Percentiles rank a stretch among this genome's conserved stretches.
These are phyloP conservation scores for Gossypium lobatum DNA, from an alignment of 441 rosid species.

Conservation along the genomic window DNA sequence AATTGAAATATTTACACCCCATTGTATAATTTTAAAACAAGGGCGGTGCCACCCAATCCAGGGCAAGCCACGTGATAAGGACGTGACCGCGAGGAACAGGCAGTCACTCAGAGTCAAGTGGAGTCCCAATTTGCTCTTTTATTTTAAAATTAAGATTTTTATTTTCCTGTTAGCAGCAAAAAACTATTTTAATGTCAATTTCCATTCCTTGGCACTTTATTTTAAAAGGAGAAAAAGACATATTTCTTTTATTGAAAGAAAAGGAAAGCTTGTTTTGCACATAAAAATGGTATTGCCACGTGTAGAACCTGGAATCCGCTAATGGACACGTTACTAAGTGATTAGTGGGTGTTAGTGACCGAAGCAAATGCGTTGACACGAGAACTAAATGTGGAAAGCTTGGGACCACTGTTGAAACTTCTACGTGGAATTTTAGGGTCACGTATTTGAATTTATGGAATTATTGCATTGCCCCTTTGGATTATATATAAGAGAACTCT, in stretches of 20 bases:
- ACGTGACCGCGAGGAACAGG: slow-evolving; percentile 22
- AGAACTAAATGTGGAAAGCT: neutral
- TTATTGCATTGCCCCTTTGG: neutral
- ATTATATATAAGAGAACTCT: neutral
- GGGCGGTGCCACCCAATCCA: slow-evolving; percentile 41
- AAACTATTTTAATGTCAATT: neutral
- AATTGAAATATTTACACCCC: no score
- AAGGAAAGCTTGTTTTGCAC: neutral
- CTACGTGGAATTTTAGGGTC: slow-evolving; percentile 13
- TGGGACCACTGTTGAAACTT: neutral
- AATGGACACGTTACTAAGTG: slow-evolving; percentile 11
- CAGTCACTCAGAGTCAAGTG: neutral
- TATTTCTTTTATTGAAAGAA: neutral
- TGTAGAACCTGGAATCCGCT: neutral
- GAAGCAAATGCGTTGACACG: slow-evolving; percentile 1
- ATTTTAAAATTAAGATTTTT: neutral
- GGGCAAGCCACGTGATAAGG: slow-evolving; percentile 45
- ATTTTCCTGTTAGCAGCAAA: neutral
- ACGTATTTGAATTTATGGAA: neutral
- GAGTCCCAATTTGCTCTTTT: neutral
- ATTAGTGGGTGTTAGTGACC: slow-evolving; percentile 15
- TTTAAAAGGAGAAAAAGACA: neutral
- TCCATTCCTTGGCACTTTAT: neutral
- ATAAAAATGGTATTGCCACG: slow-evolving; percentile 19
- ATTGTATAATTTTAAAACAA: neutral